Evolutionary conservation across 805 yeast species (phyloP).

Genomic region (Myxozyma neglecta): DNA sequence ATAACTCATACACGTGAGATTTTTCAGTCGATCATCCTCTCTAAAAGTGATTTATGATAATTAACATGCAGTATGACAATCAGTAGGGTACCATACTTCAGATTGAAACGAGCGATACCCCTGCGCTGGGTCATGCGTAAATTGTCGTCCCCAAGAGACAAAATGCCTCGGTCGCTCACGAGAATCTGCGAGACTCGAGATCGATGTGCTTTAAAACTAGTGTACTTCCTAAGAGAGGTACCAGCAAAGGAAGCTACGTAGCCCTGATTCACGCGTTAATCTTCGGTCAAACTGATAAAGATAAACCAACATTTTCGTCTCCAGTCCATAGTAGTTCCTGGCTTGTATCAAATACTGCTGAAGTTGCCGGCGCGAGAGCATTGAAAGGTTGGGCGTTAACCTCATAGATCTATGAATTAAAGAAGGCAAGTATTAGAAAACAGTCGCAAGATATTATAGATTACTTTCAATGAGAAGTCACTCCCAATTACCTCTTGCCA

Average conservation of each 20-base stretch:
- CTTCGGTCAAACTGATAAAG: background rate
- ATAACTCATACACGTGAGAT: constrained; percentile 36
- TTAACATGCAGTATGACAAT: background rate
- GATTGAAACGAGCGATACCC: constrained; percentile 50
- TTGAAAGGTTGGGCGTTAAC: constrained; percentile 22
- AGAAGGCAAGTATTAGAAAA: background rate
- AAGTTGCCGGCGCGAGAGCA: constrained; percentile 21
- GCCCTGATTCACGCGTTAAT: constrained; percentile 36
- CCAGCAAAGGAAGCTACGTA: constrained; percentile 48
- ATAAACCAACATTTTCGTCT: constrained; percentile 47
- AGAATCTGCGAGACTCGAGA: constrained; percentile 54
- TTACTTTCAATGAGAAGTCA: background rate
- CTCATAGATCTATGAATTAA: constrained; percentile 12
- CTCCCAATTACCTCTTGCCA: constrained; percentile 27
- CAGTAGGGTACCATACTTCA: constrained; percentile 8
- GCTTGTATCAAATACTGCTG: constrained; percentile 61
- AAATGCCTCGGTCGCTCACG: constrained; percentile 56
- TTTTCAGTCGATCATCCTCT: constrained; percentile 22
- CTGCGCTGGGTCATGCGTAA: constrained; percentile 57
- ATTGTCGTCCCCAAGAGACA: constrained; percentile 55
- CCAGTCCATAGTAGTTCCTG: constrained; percentile 86
- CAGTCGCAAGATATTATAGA: background rate
- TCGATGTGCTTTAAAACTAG: constrained; percentile 56
- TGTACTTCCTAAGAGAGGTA: constrained; percentile 54
- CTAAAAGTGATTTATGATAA: background rate